A percentile compares a stretch with the other conserved stretches of the same genome.
phyloP scores from a whole-genome alignment of 192 early-diverging fungal genomes.

The Entomortierella lignicola region DNA sequence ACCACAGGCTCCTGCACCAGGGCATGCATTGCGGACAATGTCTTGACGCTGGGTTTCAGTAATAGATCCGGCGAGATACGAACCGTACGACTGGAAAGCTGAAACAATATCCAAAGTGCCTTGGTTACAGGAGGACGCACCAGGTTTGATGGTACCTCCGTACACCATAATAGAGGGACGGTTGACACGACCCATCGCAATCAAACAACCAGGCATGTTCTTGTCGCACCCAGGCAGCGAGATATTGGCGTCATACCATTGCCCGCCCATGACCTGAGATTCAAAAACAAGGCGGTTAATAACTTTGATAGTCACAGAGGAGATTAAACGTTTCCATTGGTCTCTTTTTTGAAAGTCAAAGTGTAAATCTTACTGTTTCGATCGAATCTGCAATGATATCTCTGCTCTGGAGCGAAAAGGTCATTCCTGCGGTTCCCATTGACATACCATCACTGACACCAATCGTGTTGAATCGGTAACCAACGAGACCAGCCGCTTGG shows the following conservation, averaged over 20 bases:
- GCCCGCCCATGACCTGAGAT: conserved; percentile 87
- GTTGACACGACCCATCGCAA: conserved; percentile 96
- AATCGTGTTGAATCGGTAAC: conserved; percentile 98
- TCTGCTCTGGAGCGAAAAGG: conserved; percentile 95
- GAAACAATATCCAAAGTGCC: conserved; percentile 92
- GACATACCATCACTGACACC: conserved; percentile 98
- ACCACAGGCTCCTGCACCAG: conserved; percentile 97
- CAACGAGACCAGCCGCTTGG: conserved; percentile 86
- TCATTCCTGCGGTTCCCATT: conserved; percentile 98
- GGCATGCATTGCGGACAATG: conserved; percentile 78
- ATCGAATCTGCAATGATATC: conserved; percentile 99
- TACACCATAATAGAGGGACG: conserved; percentile 98
- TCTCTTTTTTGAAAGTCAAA: background rate
- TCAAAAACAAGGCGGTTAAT: background rate
- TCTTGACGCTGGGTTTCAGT: conserved; percentile 86
- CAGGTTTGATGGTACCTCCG: conserved; percentile 95
- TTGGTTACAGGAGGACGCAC: conserved; percentile 69
- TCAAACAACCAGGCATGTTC: conserved; percentile 99
- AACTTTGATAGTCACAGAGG: conserved; percentile 4
- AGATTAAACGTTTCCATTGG: background rate
- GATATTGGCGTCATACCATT: conserved; percentile 99
- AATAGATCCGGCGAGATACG: conserved; percentile 92
- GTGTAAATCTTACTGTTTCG: conserved; percentile 80
- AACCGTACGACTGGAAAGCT: conserved; percentile 97
- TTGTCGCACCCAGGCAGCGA: conserved; percentile 94